Evolutionary conservation across 2,329 filamentous ascomycete species (phyloP), one percentile per base, ranked within the genome.

Genomic region (Xylariaceae sp.): DNA sequence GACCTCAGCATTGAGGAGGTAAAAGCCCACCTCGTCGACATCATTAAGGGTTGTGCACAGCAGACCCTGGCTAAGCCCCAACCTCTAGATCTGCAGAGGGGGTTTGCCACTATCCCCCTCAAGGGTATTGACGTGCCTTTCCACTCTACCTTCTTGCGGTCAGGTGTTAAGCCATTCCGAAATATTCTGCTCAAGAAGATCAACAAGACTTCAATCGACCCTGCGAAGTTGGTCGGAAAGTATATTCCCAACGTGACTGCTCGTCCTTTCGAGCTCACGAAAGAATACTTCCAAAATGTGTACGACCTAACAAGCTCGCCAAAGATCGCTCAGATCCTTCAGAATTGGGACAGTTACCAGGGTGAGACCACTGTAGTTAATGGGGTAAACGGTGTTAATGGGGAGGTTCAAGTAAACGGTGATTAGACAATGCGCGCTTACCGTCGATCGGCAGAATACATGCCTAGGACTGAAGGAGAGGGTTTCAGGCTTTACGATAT

Each of bases 151-250:
- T 99, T 99, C 83, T 79, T 99, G 77, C 90, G 96, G 53, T 96
- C 92, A 40, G 96, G 95, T 69, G 95, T 99, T 75, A 99, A 99
- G 83, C 95, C 96, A 45, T 99, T 99, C 91, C 86, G 95, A 65
- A 93, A 89, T 44, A 99, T 99, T 86, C 77, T 99, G 73, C 88
- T 98, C 68, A 99, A 98, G 90, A 99, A 99, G 86, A 98, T 99
- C 80, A 92, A 98, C 84, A 96, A 96, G 86, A 97, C 93, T 20
- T 96, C 90, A 51, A 98, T 99, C 74, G 95, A 99, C 74, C 95
- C 95, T 4, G 89, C 90, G 74, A 98, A 98, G 83, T 79, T 99
- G 70, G 84, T 99, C 65, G 95, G 95, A 70, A 99, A 99, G 79
- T 99, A 99, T 79, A 98, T 99, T 65, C 95, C 95, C 67, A 99